These are phyloP conservation scores for Xerocomellus dryophilus DNA, from an alignment of 768 basidiomycete genomes.

Conservation along the genomic window DNA sequence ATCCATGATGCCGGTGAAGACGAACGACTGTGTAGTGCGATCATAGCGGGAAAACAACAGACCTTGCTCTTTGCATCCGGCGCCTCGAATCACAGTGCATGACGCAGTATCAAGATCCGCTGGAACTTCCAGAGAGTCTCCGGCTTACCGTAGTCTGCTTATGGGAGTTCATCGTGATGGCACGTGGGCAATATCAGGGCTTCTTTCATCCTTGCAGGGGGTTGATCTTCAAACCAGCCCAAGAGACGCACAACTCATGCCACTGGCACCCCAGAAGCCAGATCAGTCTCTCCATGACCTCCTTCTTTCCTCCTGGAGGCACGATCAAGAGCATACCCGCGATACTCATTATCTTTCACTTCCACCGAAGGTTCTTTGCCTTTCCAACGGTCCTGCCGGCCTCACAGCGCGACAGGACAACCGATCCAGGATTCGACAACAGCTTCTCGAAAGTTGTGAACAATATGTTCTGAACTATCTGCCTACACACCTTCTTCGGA, in stretches of 20 bases:
- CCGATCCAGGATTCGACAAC: background rate
- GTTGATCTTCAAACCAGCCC: background rate
- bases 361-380: slow-evolving; percentile 1
- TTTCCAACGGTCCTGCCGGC: background rate
- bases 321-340: background rate
- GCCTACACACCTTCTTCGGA: slow-evolving; percentile 16
- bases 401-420: background rate
- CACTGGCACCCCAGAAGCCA: background rate
- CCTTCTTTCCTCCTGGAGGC: slow-evolving; percentile 4
- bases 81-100: background rate
- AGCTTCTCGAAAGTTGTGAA: slow-evolving; percentile 10
- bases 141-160: background rate
- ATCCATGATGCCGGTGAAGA: no score
- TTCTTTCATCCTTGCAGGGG: no score
- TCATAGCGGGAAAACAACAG: no score
- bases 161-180: no score
- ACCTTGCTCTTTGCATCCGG: no score
- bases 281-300: background rate
- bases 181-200: background rate
- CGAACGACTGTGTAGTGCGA: no score
- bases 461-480: slow-evolving; percentile 19
- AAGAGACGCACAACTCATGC: background rate
- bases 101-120: background rate
- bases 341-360: background rate
- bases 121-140: background rate